phyloP scores from a whole-genome alignment of 768 basidiomycete genomes.

The Trametes sanguinea region DNA sequence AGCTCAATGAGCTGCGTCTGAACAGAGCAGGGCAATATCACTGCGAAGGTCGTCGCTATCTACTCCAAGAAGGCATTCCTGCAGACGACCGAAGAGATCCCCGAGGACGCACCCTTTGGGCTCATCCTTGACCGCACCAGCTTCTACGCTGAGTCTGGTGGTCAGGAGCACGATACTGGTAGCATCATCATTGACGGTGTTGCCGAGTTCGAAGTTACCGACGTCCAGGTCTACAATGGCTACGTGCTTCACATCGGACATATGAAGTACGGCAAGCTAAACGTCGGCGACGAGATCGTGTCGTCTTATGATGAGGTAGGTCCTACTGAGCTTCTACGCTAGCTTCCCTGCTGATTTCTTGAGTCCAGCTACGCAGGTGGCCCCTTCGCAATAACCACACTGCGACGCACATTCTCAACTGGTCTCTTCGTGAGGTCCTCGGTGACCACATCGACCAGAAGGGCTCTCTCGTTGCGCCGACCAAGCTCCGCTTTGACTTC shows the following conservation, averaged over 20 bases:
- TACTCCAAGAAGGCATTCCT: conserved; percentile 81
- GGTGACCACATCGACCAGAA: conserved; percentile 99
- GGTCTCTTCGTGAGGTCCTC: conserved; percentile 84
- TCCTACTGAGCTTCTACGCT: not conserved
- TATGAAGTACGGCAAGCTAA: conserved; percentile 84
- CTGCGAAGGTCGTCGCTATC: conserved; percentile 76
- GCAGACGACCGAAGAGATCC: conserved; percentile 63
- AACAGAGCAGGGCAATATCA: conserved; percentile 75
- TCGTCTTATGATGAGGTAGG: conserved; percentile 90
- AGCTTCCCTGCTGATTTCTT: not conserved
- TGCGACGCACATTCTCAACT: conserved; percentile 98
- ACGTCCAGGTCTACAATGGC: conserved; percentile 93
- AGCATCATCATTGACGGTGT: conserved; percentile 90
- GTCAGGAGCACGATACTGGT: conserved; percentile 96
- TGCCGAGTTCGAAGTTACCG: conserved; percentile 90
- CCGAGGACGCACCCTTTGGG: conserved; percentile 73
- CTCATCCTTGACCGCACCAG: conserved; percentile 88
- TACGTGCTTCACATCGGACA: conserved; percentile 93
- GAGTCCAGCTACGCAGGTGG: conserved; percentile 79
- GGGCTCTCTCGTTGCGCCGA: conserved; percentile 94
- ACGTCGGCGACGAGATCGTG: conserved; percentile 78
- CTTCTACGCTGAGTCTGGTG: conserved; percentile 97
- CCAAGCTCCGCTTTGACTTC: conserved; percentile 97
- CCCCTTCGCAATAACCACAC: conserved; percentile 98
- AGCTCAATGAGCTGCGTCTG: not conserved